These are phyloP conservation scores for Nakaseomyces bracarensis DNA, from an alignment of 1,139 yeast species.

Conservation along the genomic window DNA sequence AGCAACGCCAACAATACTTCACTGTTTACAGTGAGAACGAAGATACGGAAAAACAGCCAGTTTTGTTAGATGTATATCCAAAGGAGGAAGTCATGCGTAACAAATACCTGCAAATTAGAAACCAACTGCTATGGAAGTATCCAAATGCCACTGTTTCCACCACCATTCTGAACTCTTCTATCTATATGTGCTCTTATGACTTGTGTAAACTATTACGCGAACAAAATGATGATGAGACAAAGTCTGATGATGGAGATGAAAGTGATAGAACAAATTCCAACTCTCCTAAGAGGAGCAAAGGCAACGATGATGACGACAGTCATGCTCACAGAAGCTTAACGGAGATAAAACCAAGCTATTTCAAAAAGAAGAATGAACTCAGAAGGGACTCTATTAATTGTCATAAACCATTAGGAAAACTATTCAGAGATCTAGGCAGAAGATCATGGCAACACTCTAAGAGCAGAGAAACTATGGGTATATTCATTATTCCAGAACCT, in stretches of 20 bases:
- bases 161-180: constrained; percentile 63
- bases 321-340: constrained; percentile 15
- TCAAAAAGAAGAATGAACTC: constrained; percentile 26
- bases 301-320: constrained; percentile 14
- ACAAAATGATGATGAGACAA: background rate
- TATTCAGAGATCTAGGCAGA: constrained; percentile 80
- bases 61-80: constrained; percentile 62
- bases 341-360: constrained; percentile 24
- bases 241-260: constrained; percentile 3
- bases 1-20: constrained; percentile 43
- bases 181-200: constrained; percentile 63
- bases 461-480: constrained; percentile 52
- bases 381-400: constrained; percentile 31
- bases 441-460: constrained; percentile 80
- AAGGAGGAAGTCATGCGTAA: constrained; percentile 54
- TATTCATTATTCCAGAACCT: constrained; percentile 55
- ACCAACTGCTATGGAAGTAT: constrained; percentile 84
- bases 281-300: background rate
- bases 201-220: constrained; percentile 38
- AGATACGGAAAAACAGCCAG: constrained; percentile 39
- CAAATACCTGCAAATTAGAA: constrained; percentile 66
- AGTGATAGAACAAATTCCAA: background rate
- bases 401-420: constrained; percentile 50
- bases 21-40: constrained; percentile 46
- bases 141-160: constrained; percentile 74